Percentiles rank a stretch among this genome's conserved stretches.
Evolutionary conservation across 2,329 filamentous ascomycete species (phyloP).

Genomic region (Diplocarpon rosae): DNA sequence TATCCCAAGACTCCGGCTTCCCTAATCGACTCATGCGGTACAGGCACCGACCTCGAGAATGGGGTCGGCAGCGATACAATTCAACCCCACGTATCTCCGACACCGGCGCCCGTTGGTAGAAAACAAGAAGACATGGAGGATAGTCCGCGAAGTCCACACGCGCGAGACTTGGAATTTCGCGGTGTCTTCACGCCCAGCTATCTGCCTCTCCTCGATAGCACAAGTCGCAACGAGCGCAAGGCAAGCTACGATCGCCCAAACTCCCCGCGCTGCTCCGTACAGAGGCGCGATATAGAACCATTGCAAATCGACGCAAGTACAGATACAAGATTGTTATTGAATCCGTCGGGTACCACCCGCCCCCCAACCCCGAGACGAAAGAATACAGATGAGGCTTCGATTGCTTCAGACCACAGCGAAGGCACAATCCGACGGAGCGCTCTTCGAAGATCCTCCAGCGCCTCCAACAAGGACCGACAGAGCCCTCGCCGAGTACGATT

Average conservation of each 20-base stretch:
- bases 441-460: constrained; percentile 42
- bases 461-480: constrained; percentile 32
- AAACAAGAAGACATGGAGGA: constrained; percentile 25
- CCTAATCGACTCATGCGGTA: constrained; percentile 18
- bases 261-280: constrained; percentile 6
- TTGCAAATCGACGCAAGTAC: constrained; percentile 12
- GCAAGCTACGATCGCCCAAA: constrained; percentile 14
- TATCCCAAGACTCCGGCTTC: constrained; percentile 13
- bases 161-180: constrained; percentile 47
- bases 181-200: constrained; percentile 53
- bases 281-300: constrained; percentile 14
- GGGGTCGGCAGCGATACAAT: constrained; percentile 14
- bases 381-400: constrained; percentile 31
- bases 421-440: constrained; percentile 42
- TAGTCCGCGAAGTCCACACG: constrained; percentile 35
- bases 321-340: constrained; percentile 19
- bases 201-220: constrained; percentile 46
- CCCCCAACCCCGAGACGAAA: constrained; percentile 20
- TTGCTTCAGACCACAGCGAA: constrained; percentile 42
- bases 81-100: constrained; percentile 27
- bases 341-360: constrained; percentile 16
- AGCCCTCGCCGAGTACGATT: constrained; percentile 54
- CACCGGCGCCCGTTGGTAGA: not conserved
- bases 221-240: constrained; percentile 18
- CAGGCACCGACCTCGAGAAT: constrained; percentile 14